phyloP scores from a whole-genome alignment of 78 protist genomes.

The Protostelium mycophagum region DNA sequence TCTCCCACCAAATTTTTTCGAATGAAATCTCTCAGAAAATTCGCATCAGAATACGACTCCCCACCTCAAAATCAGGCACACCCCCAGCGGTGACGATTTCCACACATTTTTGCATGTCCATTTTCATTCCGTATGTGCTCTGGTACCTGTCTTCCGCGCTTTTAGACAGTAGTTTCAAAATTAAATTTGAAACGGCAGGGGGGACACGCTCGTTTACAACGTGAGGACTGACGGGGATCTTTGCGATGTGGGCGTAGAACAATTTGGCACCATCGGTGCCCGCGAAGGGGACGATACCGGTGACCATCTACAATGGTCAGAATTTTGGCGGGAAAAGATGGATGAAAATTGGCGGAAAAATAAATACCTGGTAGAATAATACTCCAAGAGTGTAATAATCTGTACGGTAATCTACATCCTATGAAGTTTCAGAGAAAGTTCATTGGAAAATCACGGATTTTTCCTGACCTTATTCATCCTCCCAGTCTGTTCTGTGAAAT shows the following conservation, averaged over 20 bases:
- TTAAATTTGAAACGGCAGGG: neutral
- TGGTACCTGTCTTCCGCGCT: neutral
- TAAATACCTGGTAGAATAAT: neutral
- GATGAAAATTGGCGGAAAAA: neutral
- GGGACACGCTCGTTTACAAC: neutral
- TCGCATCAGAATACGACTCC: neutral
- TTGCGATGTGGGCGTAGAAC: neutral
- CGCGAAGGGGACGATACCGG: neutral
- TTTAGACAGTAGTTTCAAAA: neutral
- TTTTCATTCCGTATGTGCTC: neutral
- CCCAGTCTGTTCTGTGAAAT: neutral
- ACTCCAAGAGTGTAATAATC: neutral
- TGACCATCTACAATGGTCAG: neutral
- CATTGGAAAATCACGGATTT: no score
- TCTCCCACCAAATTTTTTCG: no score
- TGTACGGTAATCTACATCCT: neutral
- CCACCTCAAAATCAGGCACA: neutral
- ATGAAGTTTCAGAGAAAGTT: no score
- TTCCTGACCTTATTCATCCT: neutral
- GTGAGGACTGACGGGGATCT: neutral
- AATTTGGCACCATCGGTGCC: neutral
- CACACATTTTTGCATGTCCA: neutral
- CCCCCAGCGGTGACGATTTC: neutral
- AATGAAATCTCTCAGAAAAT: neutral
- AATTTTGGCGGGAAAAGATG: neutral